Percentiles rank a stretch among this genome's conserved stretches.
Conservation (phyloP, 345 rosid species). For the Aurinia saxatilis region DNA sequence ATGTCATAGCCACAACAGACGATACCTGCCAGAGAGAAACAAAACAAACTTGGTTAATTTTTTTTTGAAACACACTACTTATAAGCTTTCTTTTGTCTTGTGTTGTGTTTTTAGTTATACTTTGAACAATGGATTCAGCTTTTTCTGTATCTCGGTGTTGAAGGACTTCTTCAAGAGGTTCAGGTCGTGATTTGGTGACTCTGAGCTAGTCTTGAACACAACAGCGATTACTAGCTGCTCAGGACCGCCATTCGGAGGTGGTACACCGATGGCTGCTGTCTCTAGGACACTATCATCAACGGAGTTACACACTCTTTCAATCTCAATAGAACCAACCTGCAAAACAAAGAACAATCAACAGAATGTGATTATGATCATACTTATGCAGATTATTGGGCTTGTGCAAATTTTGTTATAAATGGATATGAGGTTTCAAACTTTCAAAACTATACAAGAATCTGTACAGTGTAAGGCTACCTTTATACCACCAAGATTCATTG, state of each 20-base stretch:
- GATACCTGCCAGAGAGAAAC: conserved; percentile 45
- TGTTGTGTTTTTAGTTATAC: conserved; percentile 31
- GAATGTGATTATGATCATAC: neutral
- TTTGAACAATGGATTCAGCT: conserved; percentile 84
- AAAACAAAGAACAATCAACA: neutral
- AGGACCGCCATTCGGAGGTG: conserved; percentile 85
- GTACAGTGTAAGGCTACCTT: conserved; percentile 45
- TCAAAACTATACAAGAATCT: neutral
- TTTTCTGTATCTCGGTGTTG: conserved; percentile 80
- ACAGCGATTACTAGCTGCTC: conserved; percentile 74
- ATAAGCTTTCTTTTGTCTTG: neutral
- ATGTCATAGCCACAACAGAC: conserved; percentile 41
- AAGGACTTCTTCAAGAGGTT: conserved; percentile 53
- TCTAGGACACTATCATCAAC: conserved; percentile 60
- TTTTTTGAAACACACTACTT: neutral
- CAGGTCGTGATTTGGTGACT: conserved; percentile 29
- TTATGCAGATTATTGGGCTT: neutral
- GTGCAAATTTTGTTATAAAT: neutral
- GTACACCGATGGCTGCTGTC: conserved; percentile 95
- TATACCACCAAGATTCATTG: conserved; percentile 97
- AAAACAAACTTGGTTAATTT: neutral
- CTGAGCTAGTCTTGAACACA: conserved; percentile 47
- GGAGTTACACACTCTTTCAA: conserved; percentile 79
- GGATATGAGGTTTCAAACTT: neutral
- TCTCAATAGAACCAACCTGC: conserved; percentile 90